Base-by-base conservation (phyloP, 164 flowering plant species). In the Litsea cubeba region DNA sequence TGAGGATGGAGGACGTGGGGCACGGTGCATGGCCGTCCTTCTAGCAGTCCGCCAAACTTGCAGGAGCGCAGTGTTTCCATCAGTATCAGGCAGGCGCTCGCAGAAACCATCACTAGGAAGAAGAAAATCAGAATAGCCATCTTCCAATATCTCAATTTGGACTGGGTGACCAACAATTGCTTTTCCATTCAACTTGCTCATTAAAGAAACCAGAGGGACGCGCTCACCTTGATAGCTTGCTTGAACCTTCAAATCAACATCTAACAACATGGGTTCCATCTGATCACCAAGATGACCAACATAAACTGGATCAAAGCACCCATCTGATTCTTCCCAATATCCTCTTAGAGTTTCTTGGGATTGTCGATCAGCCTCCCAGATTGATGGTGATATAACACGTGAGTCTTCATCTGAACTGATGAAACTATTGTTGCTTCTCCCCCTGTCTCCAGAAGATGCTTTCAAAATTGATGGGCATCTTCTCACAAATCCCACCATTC, bases 81-180 rank as follows among this genome's bases (percentile, higher is more conserved):
- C 89, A 76, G 76, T 76, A 54, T 54, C 60, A 17, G 51, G 26
- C n/a, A 72, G 65, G 69, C 78, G 86, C 50, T 75, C 81, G 11
- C 72, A 70, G 54, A 77, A 71, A 73, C 83, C 84, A 71, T 70
- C 69, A 12, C 69, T 28, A 30, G 87, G 70, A 28, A 89, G 68
- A 73, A 85, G 79, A 68, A 46, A 65, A 8, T 85, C 86, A 50
- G 96, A 72, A 2, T 82, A 83, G 68, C 95, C 88, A 50, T 91
- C 89, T 80, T 80, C 85, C 22, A 95, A 54, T 32, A 69, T 79
- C 84, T 89, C 92, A 58, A 93, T 77, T 79, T 85, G 88, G 67
- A 93, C 75, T n/a, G 98, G 95, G 69, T 92, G 98, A 40, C 99
- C 99, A 17, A 95, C 75, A 30, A 93, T 92, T 74, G 98, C 90